phyloP scores from a whole-genome alignment of 352 stramenopile species.

The Phytophthora melonis region DNA sequence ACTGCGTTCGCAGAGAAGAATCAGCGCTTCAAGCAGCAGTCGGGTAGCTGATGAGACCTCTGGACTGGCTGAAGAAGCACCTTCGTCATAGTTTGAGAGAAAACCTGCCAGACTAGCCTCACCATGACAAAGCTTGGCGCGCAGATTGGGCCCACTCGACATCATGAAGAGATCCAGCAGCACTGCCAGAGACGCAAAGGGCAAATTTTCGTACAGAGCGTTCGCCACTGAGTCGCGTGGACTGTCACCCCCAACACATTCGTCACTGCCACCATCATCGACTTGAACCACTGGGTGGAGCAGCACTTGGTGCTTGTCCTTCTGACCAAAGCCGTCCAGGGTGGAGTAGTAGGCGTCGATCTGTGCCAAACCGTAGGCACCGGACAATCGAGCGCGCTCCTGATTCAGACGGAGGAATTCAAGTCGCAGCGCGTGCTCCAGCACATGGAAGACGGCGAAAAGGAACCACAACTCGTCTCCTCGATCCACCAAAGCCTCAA shows the following conservation, averaged over 20 bases:
- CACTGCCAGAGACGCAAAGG: slow-evolving; percentile 48
- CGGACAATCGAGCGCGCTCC: slow-evolving; percentile 34
- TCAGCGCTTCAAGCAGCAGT: slow-evolving; percentile 48
- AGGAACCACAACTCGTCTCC: slow-evolving; percentile 67
- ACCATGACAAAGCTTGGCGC: slow-evolving; percentile 78
- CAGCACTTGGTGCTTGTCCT: slow-evolving; percentile 81
- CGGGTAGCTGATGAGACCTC: slow-evolving; percentile 41
- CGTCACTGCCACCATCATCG: not conserved
- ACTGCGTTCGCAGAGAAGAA: slow-evolving; percentile 36
- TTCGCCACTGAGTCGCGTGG: slow-evolving; percentile 31
- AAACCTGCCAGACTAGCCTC: slow-evolving; percentile 58
- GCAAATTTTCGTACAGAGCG: slow-evolving; percentile 59
- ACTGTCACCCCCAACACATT: not conserved
- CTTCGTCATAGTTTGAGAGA: not conserved
- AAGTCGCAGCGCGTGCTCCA: slow-evolving; percentile 70
- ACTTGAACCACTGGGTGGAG: slow-evolving; percentile 52
- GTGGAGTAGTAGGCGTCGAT: slow-evolving; percentile 84
- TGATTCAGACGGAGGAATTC: slow-evolving; percentile 65
- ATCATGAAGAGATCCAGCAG: slow-evolving; percentile 86
- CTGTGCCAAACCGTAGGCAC: slow-evolving; percentile 58
- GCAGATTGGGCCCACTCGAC: slow-evolving; percentile 65
- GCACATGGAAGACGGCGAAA: slow-evolving; percentile 67
- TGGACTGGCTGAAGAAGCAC: not conserved
- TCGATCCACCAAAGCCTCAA: slow-evolving; percentile 29
- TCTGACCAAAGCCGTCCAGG: slow-evolving; percentile 79